Conservation (phyloP, 345 rosid species). For the Populus nigra region DNA sequence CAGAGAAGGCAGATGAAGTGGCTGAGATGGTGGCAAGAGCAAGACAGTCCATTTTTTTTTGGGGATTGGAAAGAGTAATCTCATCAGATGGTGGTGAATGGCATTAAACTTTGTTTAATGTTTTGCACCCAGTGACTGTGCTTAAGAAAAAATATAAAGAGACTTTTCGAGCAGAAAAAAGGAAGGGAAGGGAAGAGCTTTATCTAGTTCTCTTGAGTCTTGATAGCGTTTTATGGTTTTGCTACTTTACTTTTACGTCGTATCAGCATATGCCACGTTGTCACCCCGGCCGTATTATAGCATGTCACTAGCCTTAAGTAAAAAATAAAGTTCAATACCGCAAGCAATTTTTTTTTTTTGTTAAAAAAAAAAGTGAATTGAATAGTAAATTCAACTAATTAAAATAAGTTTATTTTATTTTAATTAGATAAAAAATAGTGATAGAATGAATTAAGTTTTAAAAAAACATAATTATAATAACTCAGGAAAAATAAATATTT, state of each 20-base stretch:
- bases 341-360: no score
- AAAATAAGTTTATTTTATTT: no score
- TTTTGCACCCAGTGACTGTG: background rate
- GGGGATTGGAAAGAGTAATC: background rate
- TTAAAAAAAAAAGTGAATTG: no score
- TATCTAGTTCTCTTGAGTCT: slow-evolving; percentile 4
- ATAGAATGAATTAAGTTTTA: no score
- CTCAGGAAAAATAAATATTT: no score
- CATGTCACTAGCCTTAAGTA: no score
- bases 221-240: background rate
- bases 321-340: no score
- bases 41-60: slow-evolving; percentile 51
- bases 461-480: no score
- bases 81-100: slow-evolving; percentile 15
- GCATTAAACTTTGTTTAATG: background rate
- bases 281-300: no score
- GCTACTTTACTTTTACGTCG: background rate
- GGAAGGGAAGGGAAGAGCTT: background rate
- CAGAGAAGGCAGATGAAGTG: slow-evolving; percentile 20
- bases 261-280: slow-evolving; percentile 8
- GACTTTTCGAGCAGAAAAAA: background rate
- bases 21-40: slow-evolving; percentile 37
- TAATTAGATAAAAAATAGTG: no score
- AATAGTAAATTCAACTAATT: no score
- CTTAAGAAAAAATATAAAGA: background rate